Conservation (phyloP, 163 green algal genomes). For the Prototheca cutis region DNA sequence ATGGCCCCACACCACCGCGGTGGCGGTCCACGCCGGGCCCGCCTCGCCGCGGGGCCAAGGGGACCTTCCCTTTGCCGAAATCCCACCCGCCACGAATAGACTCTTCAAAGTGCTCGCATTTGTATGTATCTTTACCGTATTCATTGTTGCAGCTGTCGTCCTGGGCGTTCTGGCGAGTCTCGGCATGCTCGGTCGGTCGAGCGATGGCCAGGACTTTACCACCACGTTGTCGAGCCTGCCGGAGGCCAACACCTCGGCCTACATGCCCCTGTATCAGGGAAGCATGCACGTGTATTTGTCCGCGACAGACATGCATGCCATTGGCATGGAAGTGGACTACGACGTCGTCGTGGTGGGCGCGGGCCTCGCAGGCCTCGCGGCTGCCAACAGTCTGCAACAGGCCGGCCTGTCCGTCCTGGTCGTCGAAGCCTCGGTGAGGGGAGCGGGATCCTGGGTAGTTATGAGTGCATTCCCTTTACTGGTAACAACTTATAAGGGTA, state of each 20-base stretch:
- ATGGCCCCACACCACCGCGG: no score
- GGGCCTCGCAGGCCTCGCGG: conserved; percentile 29
- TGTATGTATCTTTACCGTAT: background rate
- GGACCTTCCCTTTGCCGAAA: background rate
- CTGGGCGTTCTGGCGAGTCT: background rate
- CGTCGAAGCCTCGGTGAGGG: conserved; percentile 19
- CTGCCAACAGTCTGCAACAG: conserved; percentile 15
- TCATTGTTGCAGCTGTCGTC: background rate
- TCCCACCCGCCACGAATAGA: no score
- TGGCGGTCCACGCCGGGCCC: no score
- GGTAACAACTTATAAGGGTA: no score
- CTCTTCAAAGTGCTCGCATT: no score
- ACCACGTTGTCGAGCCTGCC: no score
- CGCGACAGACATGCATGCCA: background rate
- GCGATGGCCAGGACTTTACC: no score
- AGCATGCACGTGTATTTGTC: background rate
- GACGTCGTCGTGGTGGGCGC: conserved; percentile 26
- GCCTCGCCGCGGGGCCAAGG: no score
- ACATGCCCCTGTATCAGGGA: background rate
- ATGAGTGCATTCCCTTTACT: no score
- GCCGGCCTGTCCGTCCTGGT: conserved; percentile 15
- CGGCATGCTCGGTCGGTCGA: background rate
- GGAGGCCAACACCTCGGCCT: background rate
- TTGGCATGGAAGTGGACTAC: background rate
- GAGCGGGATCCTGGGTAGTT: no score